Percentiles rank a stretch among this genome's conserved stretches.
Conservation (phyloP, 1,139 yeast species). For the Torulaspora globosa region DNA sequence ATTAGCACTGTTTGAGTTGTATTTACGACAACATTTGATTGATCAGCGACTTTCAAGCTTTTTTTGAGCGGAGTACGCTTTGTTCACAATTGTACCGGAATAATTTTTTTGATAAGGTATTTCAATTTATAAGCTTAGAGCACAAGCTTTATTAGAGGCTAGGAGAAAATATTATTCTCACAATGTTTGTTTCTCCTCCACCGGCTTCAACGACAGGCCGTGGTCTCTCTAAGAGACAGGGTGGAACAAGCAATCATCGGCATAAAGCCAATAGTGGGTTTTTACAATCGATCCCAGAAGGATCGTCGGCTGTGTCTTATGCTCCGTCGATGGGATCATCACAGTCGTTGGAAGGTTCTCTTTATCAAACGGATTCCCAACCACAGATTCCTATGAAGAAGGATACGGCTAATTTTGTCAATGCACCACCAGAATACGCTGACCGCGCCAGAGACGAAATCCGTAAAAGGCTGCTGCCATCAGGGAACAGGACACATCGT, state of each 20-base stretch:
- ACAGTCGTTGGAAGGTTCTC: slow-evolving; percentile 4
- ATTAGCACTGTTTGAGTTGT: too few species aligned
- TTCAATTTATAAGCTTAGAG: not conserved
- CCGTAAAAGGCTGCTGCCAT: slow-evolving; percentile 29
- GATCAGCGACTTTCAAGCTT: too few species aligned
- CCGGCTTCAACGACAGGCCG: slow-evolving; percentile 30
- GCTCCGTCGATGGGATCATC: slow-evolving; percentile 2
- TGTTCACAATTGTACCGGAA: not conserved
- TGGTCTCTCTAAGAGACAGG: slow-evolving; percentile 24
- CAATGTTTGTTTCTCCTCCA: slow-evolving; percentile 36
- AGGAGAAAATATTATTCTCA: not conserved
- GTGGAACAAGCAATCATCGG: slow-evolving; percentile 13
- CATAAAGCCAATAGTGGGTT: slow-evolving; percentile 5
- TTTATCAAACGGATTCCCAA: not conserved
- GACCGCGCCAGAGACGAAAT: slow-evolving; percentile 42
- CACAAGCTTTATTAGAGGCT: not conserved
- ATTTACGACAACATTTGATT: too few species aligned
- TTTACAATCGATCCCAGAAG: slow-evolving; percentile 12
- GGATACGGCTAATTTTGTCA: slow-evolving; percentile 29
- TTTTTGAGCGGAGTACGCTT: too few species aligned
- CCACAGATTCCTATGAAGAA: slow-evolving; percentile 4
- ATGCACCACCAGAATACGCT: slow-evolving; percentile 41
- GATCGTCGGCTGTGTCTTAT: slow-evolving; percentile 1
- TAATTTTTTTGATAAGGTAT: not conserved
- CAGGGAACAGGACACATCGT: slow-evolving; percentile 5